Base-by-base conservation (phyloP, 176 grass and related monocot genomes). In the Cocos nucifera region DNA sequence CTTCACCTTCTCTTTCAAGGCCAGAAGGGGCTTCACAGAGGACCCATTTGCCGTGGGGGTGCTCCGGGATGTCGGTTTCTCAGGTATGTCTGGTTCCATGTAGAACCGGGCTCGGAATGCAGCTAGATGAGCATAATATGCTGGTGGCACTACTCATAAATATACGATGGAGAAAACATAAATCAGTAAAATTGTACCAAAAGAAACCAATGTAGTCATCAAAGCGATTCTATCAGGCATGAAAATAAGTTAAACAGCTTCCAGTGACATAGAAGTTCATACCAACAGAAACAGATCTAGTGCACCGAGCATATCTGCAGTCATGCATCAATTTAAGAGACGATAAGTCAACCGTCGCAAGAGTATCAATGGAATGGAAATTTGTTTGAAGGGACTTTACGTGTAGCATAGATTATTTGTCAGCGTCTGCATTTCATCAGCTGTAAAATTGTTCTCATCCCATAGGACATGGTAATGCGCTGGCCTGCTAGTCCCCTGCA, bases 1-100 rank as follows among this genome's bases (percentile, higher is more conserved):
- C 82, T 98, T 98, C 62, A 98, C 94, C 82, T 83, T 98, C 70
- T 98, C 94, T 77, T 98, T 98, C 53, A 98, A 57, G 0, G 88
- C 94, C 2, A 88, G 94, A 50, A 98, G 57, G 54, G 94, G 88
- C 62, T 86, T 93, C 52, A 98, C 94, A 1, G 81, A 64, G 59
- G 65, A 22, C 59, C 82, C 88, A 7, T 86, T 83, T 3, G 73
- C 72, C 1, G 75, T 78, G 6, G 66, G 79, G 39, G 79, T 68
- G 35, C 69, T 71, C 73, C 85, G 83, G 0, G 84, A 66, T 22
- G 78, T 61, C 30, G 86, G 68, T 56, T 80, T 76, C 50, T 98
- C 88, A 0, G 70, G 71, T 54, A 78, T 53, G 70, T 93, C 94
- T 6, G 88, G 88, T 55, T 98, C 94, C 22, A 73, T 3, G 65